Evolutionary conservation across 345 rosid species (phyloP), one percentile per base, ranked within the genome.

Genomic region (Dipteronia dyeriana): DNA sequence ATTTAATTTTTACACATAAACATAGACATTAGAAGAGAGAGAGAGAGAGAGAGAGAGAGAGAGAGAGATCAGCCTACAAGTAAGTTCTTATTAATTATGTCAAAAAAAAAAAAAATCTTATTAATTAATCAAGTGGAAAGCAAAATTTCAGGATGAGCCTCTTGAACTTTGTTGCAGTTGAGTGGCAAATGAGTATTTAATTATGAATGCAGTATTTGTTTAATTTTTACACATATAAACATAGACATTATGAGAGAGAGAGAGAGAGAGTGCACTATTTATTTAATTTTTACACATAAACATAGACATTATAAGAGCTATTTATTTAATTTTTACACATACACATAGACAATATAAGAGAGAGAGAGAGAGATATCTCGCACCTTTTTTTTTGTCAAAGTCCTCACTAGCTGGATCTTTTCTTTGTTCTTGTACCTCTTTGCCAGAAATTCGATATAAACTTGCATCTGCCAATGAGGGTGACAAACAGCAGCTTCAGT

Each of bases 401-500:
- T 2, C n/a, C 51, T 68, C 14, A 45, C 43, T 41, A 69, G 17
- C 41, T 60, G 74, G 68, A 14, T 63, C 43, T 47, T 82, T 66
- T 49, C 25, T 56, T 31, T 20, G 61, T 19, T 29, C 38, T 19
- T 53, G 7, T 51, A 29, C 63, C 64, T 69, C 22, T 74, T 70
- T 60, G 2, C 66, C 80, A 87, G 90, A 78, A 80, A 81, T 77
- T 43, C 81, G 80, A 29, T 82, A 82, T 74, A 84, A 74, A 79
- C 73, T 88, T 70, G 84, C 86, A 51, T 82, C 87, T 62, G 79
- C 74, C 23, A 70, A 4, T 43, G 84, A 79, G 68, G 91, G 85
- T 53, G 85, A 85, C 82, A 88, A 85, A 78, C 75, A 70, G 72
- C 91, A 84, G 76, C 78, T 88, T 70, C 86, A 64, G 54, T 57